phyloP scores from a whole-genome alignment of 2,329 filamentous ascomycete genomes.

The Aureobasidium sp. region DNA sequence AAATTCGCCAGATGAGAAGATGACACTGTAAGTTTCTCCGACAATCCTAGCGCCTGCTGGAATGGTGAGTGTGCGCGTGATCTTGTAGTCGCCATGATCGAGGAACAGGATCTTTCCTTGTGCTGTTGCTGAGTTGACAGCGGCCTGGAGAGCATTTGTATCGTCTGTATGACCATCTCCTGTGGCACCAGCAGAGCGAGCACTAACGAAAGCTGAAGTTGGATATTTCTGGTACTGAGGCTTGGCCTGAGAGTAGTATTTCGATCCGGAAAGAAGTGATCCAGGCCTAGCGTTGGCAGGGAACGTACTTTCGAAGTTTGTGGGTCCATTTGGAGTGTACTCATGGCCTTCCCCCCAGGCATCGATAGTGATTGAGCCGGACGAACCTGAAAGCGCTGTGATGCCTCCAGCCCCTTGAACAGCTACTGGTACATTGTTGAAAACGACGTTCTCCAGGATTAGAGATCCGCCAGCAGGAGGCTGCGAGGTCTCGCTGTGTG shows the following conservation, averaged over 20 bases:
- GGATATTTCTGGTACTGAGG: conserved; percentile 44
- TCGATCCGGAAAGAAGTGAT: conserved; percentile 38
- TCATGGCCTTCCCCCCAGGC: conserved; percentile 39
- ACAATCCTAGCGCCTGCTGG: conserved; percentile 53
- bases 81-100: conserved; percentile 62
- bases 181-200: conserved; percentile 33
- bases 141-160: conserved; percentile 51
- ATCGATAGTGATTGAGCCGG: conserved; percentile 31
- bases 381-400: conserved; percentile 30
- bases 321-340: conserved; percentile 39
- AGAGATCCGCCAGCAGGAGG: neutral
- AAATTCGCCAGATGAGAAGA: conserved; percentile 49
- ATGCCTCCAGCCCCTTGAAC: conserved; percentile 34
- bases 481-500: conserved; percentile 26
- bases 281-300: conserved; percentile 37
- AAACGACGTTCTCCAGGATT: conserved; percentile 47
- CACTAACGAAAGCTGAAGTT: conserved; percentile 37
- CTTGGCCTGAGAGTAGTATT: conserved; percentile 47
- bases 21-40: conserved; percentile 52
- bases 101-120: conserved; percentile 59
- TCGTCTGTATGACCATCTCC: conserved; percentile 55
- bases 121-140: conserved; percentile 45
- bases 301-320: conserved; percentile 38
- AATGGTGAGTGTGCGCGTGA: conserved; percentile 58
- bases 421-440: conserved; percentile 44